A percentile compares a stretch with the other conserved stretches of the same genome.
phyloP scores from a whole-genome alignment of 2,329 filamentous ascomycete species.

The Xylaria arbuscula region DNA sequence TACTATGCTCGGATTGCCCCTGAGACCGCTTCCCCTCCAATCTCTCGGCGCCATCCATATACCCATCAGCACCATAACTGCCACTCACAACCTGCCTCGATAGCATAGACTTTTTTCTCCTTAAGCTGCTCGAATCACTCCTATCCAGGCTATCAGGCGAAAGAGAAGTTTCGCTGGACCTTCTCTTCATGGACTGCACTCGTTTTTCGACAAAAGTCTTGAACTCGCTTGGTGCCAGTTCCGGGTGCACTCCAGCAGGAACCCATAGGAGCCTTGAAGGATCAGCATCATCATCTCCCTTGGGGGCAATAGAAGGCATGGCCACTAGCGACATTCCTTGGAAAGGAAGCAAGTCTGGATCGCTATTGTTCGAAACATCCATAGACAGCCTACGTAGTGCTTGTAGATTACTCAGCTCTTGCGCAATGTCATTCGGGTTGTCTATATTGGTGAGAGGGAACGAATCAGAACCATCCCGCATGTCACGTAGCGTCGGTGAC shows the following conservation, averaged over 20 bases:
- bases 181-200: slow-evolving; percentile 87
- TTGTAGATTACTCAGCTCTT: slow-evolving; percentile 92
- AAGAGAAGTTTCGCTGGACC: slow-evolving; percentile 78
- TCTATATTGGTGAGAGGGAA: slow-evolving; percentile 92
- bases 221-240: slow-evolving; percentile 94
- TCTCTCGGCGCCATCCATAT: slow-evolving; percentile 85
- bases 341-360: slow-evolving; percentile 81
- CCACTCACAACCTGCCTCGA: slow-evolving; percentile 88
- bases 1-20: slow-evolving; percentile 57
- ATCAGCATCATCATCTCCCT: slow-evolving; percentile 82
- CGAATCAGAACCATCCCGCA: slow-evolving; percentile 73
- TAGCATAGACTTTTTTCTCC: slow-evolving; percentile 94
- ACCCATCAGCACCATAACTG: slow-evolving; percentile 68
- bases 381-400: slow-evolving; percentile 93
- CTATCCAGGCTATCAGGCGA: slow-evolving; percentile 65
- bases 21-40: slow-evolving; percentile 78
- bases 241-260: slow-evolving; percentile 91
- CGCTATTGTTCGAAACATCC: slow-evolving; percentile 81
- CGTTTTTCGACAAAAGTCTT: slow-evolving; percentile 95
- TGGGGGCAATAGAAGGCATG: slow-evolving; percentile 78
- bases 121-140: slow-evolving; percentile 71
- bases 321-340: slow-evolving; percentile 72
- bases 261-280: slow-evolving; percentile 94
- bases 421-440: slow-evolving; percentile 86
- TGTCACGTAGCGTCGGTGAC: slow-evolving; percentile 66